phyloP scores from a whole-genome alignment of 108 stramenopile genomes.

The Cylindrotheca closterium region DNA sequence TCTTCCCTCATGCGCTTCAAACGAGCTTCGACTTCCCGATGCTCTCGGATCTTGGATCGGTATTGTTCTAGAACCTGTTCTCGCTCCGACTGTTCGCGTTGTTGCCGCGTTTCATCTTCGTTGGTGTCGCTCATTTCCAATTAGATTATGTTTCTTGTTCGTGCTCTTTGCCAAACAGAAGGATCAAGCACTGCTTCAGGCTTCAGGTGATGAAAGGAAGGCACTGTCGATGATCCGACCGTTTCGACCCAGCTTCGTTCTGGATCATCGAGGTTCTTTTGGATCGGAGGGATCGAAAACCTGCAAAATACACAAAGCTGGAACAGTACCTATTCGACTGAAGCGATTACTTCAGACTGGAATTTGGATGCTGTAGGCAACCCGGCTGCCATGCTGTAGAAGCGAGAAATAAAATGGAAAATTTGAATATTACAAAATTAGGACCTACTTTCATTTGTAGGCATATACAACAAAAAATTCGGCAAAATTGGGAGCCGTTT shows the following conservation, averaged over 20 bases:
- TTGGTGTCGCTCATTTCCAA: too few relatives aligned
- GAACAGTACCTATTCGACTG: too few relatives aligned
- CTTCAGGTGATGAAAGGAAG: background rate
- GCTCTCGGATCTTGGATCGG: slow-evolving; percentile 90
- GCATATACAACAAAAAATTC: too few relatives aligned
- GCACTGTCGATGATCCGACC: background rate
- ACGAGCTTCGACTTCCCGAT: slow-evolving; percentile 90
- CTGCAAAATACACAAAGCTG: too few relatives aligned
- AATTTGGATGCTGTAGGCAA: too few relatives aligned
- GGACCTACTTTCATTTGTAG: too few relatives aligned
- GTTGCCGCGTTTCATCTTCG: slow-evolving; percentile 20
- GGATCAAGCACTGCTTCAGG: background rate
- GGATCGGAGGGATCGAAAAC: slow-evolving; percentile 1
- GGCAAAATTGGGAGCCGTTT: too few relatives aligned
- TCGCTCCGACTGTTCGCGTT: slow-evolving; percentile 61
- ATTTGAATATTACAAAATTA: too few relatives aligned
- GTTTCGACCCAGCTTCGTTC: background rate
- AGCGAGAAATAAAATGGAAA: too few relatives aligned
- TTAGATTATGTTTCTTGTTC: background rate
- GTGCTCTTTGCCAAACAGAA: too few relatives aligned
- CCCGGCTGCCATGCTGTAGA: too few relatives aligned
- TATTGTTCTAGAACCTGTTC: slow-evolving; percentile 91
- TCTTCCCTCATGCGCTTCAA: slow-evolving; percentile 91
- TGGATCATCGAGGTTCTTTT: background rate
- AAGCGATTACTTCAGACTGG: too few relatives aligned